Conservation (phyloP, 2,329 filamentous ascomycete genomes). For the Sporothrix variecibatus region DNA sequence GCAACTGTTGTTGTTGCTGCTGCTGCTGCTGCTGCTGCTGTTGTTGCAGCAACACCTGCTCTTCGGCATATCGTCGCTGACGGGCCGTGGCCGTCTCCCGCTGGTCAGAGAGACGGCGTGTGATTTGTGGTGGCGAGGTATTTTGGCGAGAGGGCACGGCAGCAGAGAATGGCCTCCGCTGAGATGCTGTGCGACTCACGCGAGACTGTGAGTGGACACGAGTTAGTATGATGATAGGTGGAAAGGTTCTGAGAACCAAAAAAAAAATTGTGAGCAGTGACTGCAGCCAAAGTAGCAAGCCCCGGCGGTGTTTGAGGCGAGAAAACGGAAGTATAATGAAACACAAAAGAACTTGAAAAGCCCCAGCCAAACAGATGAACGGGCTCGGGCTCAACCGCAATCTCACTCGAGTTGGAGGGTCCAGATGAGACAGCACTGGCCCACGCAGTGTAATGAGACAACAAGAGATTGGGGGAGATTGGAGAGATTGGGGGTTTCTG, state of each 20-base stretch:
- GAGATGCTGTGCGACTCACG: constrained; percentile 46
- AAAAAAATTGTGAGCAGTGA: not conserved
- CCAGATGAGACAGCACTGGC: constrained; percentile 11
- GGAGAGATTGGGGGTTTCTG: not conserved
- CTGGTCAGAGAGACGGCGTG: constrained; percentile 60
- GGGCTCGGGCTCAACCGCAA: not conserved
- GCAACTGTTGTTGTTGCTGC: constrained; percentile 27
- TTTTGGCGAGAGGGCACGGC: constrained; percentile 51
- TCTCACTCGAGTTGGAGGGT: not conserved
- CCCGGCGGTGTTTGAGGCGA: constrained; percentile 4
- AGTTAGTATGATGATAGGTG: constrained; percentile 3
- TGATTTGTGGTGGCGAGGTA: constrained; percentile 53
- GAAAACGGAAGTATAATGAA: not conserved
- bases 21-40: not conserved
- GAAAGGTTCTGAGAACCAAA: not conserved
- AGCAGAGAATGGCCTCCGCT: constrained; percentile 57
- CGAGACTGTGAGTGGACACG: constrained; percentile 45
- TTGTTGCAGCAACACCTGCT: constrained; percentile 38
- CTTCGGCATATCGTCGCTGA: constrained; percentile 45
- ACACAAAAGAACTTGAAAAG: not conserved
- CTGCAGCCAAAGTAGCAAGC: not conserved
- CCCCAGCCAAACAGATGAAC: not conserved
- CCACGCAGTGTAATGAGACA: constrained; percentile 20
- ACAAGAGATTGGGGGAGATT: constrained; percentile 17
- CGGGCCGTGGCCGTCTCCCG: constrained; percentile 50